Evolutionary conservation across 257 asterid genomes (phyloP), one percentile per base, ranked within the genome.

Genomic region (Gentiana macrophylla): DNA sequence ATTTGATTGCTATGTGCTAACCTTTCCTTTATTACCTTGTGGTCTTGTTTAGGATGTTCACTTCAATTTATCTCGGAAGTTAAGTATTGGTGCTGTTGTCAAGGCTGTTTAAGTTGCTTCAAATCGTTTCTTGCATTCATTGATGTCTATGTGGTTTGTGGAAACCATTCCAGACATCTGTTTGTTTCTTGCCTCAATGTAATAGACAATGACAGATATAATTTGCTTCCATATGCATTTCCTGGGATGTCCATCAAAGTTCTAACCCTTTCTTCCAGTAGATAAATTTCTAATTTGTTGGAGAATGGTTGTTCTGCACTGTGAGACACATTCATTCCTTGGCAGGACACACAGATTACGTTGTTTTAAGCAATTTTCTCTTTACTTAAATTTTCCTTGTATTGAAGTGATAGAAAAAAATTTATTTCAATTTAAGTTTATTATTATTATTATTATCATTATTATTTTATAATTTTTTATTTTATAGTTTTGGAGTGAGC

Each of bases 401-500:
- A 24, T 24, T 24, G 24, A 24, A 24, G 24, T 24, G 24, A 24
- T 0, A 24, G 24, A 24, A 24, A 24, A 24, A 24, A 24, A 24
- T 0, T 24, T 24, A 24, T 24, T 24, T 24, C 24, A 24, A 24
- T 24, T 24, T 24, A 5, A 7, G 2, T 41, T 41, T 24, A 24
- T 24, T 24, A 24, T 24, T 24, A 24, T 24, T 24, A 24, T 24
- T 0, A 24, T 24, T 24, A 24, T 24, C 24, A 24, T 24, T 7
- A 24, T 24, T 24, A 24, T 24, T 24, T 24, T 24, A 24, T 24
- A 41, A 1, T 5, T n/a, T 4, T 1, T 45, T 32, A 32, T 24
- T 24, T 57, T 15, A 12, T 44, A 47, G 47, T 32, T 41, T 73
- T 92, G 99, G 99, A 78, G 68, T 70, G 95, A 80, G 72, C 80